These are phyloP conservation scores for Aspergillus sp. DNA, from an alignment of 2,329 filamentous ascomycete species.

Conservation along the genomic window DNA sequence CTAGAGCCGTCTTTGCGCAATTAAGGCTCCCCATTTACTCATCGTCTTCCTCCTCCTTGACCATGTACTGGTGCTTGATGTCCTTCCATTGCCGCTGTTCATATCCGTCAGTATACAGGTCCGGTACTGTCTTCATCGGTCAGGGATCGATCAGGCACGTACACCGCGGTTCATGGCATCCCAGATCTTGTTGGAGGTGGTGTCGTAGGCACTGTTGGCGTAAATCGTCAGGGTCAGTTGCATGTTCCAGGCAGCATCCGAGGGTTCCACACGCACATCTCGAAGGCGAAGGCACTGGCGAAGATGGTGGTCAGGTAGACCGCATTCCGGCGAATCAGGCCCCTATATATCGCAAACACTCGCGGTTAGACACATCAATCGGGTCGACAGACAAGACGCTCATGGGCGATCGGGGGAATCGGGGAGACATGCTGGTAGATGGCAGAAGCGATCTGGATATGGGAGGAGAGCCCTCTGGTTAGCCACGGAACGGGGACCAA, in stretches of 20 bases:
- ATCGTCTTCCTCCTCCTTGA: constrained; percentile 64
- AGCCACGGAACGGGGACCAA: constrained; percentile 27
- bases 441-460: constrained; percentile 48
- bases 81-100: constrained; percentile 98
- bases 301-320: constrained; percentile 88
- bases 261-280: constrained; percentile 68
- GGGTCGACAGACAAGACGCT: constrained; percentile 7
- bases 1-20: constrained; percentile 9
- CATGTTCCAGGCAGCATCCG: constrained; percentile 2
- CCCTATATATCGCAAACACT: constrained; percentile 50
- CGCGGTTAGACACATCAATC: constrained; percentile 17
- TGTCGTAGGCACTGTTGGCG: constrained; percentile 72
- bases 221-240: constrained; percentile 18
- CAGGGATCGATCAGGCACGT: constrained; percentile 47
- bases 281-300: constrained; percentile 80
- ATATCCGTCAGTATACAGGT: constrained; percentile 13
- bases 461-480: constrained; percentile 24
- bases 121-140: not conserved
- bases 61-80: constrained; percentile 85
- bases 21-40: constrained; percentile 28
- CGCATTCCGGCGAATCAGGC: constrained; percentile 81
- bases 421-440: constrained; percentile 60
- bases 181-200: constrained; percentile 80
- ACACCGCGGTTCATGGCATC: constrained; percentile 88
- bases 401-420: constrained; percentile 6